These are phyloP conservation scores for Amanita rubescens DNA, from an alignment of 768 basidiomycete species.

Conservation along the genomic window DNA sequence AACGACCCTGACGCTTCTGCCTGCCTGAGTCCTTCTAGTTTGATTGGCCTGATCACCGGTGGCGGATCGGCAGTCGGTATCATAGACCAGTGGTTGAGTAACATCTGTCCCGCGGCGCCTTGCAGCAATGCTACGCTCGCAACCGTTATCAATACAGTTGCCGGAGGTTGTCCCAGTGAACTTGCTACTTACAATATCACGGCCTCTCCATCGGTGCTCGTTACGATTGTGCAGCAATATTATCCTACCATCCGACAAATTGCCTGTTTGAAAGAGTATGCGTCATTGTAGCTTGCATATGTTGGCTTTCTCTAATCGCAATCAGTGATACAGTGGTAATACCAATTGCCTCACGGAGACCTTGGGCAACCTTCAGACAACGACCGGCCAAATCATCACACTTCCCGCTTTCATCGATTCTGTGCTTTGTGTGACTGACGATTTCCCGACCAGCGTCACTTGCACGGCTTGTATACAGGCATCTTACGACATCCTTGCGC, in stretches of 20 bases:
- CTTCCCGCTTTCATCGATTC: conserved; percentile 35
- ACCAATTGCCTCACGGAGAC: conserved; percentile 50
- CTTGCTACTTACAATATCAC: conserved; percentile 20
- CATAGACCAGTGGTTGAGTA: conserved; percentile 4
- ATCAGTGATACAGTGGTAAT: conserved; percentile 22
- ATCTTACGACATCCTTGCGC: conserved; percentile 35
- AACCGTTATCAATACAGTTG: conserved; percentile 44
- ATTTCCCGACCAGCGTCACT: conserved; percentile 29
- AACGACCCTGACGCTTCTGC: conserved; percentile 33
- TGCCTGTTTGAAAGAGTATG: conserved; percentile 61
- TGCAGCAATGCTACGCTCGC: conserved; percentile 59
- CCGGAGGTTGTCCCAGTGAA: conserved; percentile 37
- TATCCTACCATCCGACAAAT: conserved; percentile 55
- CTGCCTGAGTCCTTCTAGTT: conserved; percentile 42
- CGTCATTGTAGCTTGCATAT: conserved; percentile 9
- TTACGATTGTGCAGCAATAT: conserved; percentile 35
- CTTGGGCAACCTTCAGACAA: conserved; percentile 42
- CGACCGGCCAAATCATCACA: conserved; percentile 27
- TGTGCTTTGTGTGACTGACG: conserved; percentile 9
- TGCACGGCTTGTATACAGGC: conserved; percentile 52
- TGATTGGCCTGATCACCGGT: conserved; percentile 15
- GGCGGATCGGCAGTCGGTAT: background rate
- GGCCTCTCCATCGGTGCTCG: conserved; percentile 20
- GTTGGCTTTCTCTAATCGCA: background rate
- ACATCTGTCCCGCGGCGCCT: conserved; percentile 14